Base-by-base conservation (phyloP, 805 yeast species). In the Wickerhamiella azymoides region DNA sequence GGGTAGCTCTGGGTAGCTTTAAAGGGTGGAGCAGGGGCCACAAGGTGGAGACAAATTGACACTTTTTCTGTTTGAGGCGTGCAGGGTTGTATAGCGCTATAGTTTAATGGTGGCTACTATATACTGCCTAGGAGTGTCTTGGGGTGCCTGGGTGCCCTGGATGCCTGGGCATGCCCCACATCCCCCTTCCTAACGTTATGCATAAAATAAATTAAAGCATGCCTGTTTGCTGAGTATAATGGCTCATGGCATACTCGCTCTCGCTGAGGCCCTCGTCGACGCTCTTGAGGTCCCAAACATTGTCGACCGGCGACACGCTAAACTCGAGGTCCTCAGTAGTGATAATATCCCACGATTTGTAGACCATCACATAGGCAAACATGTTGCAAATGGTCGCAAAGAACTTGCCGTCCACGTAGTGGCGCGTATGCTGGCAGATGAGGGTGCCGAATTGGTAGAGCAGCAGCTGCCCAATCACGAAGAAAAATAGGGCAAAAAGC, bases 301-400 rank as follows among this genome's bases (percentile, higher is more conserved):
- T 67, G 50, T 69, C 74, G 48, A 66, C 66, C 33, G 68, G 67
- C 48, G 76, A 71, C 43, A 84, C 92, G 41, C 85, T 76, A 62
- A 89, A 92, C 64, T 89, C 98, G 55, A 89, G 76, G 61, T 92
- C 97, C 57, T 89, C 97, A 47, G 79, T 77, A 10, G 97, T 92
- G 44, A 89, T 80, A 73, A 88, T 85, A 58, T 88, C 96, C 96
- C 97, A 89, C 54, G 78, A 84, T 64, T 92, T 88, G 69, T 86
- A 89, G 43, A 89, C 70, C 97, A 92, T 89, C 94, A 92, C 86
- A 46, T 82, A 66, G 3, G 94, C 73, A 56, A 85, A 81, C 42
- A 85, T 59, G 59, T 84, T 84, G 58, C 94, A 75, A 30, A 85
- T 56, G 21, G 92, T 74, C 27, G 85, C 92, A 57, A 88, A 84